These are phyloP conservation scores for Aspergillus novofumigatus DNA, from an alignment of 2,329 filamentous ascomycete species.

Conservation along the genomic window DNA sequence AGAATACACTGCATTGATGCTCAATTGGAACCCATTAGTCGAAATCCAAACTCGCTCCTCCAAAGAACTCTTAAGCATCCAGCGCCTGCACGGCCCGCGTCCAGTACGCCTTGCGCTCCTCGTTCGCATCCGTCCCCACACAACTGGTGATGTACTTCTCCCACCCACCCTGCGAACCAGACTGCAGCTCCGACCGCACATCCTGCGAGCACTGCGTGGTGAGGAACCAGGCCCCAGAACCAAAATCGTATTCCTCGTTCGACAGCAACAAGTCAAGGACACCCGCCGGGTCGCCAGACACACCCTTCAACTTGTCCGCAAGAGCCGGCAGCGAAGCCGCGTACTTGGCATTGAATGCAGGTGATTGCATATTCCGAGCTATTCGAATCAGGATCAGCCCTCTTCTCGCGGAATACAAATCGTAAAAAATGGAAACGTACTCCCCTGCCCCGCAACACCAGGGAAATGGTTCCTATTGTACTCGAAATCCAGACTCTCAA, in stretches of 20 bases:
- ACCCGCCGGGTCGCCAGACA: conserved; percentile 37
- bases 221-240: conserved; percentile 59
- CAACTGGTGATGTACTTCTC: conserved; percentile 51
- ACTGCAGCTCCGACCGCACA: conserved; percentile 43
- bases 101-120: conserved; percentile 50
- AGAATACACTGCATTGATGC: not conserved
- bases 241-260: conserved; percentile 51
- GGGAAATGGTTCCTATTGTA: conserved; percentile 66
- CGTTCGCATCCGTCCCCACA: conserved; percentile 47
- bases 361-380: conserved; percentile 61
- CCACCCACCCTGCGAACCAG: conserved; percentile 50
- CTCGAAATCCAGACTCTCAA: conserved; percentile 65
- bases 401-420: not conserved
- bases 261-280: conserved; percentile 50
- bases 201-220: conserved; percentile 48
- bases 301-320: conserved; percentile 25
- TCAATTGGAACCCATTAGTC: not conserved
- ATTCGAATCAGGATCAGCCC: not conserved
- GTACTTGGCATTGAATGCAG: conserved; percentile 53
- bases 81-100: conserved; percentile 43
- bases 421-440: conserved; percentile 16
- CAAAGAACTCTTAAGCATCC: conserved; percentile 19
- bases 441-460: conserved; percentile 62
- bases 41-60: not conserved
- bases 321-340: conserved; percentile 47